Evolutionary conservation across 2,329 filamentous ascomycete genomes (phyloP).

Genomic region (Metarhizium robertsii): DNA sequence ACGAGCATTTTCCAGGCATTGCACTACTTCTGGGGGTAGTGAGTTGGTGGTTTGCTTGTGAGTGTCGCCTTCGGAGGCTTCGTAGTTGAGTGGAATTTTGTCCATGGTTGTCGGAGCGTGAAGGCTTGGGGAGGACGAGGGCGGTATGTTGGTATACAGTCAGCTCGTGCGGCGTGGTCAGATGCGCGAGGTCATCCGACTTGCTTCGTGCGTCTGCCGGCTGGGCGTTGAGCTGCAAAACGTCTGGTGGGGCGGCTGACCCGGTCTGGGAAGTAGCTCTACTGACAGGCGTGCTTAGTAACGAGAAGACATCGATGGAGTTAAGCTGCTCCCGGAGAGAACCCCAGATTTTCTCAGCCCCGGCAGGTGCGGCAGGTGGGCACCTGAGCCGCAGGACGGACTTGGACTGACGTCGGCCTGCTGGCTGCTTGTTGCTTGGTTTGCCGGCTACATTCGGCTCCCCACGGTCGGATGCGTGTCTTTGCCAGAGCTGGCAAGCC

Average conservation of each 20-base stretch:
- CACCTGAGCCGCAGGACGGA: not conserved
- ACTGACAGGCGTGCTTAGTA: not conserved
- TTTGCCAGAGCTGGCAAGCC: not conserved
- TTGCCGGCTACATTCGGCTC: conserved; percentile 23
- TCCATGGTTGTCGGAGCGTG: conserved; percentile 32
- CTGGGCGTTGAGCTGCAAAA: too few relatives aligned
- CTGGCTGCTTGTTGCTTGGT: not conserved
- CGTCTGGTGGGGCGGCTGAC: too few relatives aligned
- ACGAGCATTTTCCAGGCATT: conserved; percentile 87
- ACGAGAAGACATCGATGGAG: not conserved
- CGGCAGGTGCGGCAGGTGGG: not conserved
- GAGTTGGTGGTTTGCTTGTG: conserved; percentile 59
- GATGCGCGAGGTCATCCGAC: not conserved
- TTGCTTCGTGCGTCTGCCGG: too few relatives aligned
- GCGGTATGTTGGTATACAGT: not conserved
- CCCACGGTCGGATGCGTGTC: conserved; percentile 15
- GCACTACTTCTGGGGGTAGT: conserved; percentile 76
- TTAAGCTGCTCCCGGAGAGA: not conserved
- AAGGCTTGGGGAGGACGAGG: not conserved
- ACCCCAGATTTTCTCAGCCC: not conserved
- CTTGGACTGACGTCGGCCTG: conserved; percentile 4
- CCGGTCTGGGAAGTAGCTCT: not conserved
- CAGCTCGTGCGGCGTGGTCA: not conserved
- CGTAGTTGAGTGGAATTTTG: conserved; percentile 64
- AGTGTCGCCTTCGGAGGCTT: conserved; percentile 64